Percentiles rank a stretch among this genome's conserved stretches.
These are phyloP conservation scores for Chaetomium tenue DNA, from an alignment of 495 filamentous ascomycete genomes.

Conservation along the genomic window DNA sequence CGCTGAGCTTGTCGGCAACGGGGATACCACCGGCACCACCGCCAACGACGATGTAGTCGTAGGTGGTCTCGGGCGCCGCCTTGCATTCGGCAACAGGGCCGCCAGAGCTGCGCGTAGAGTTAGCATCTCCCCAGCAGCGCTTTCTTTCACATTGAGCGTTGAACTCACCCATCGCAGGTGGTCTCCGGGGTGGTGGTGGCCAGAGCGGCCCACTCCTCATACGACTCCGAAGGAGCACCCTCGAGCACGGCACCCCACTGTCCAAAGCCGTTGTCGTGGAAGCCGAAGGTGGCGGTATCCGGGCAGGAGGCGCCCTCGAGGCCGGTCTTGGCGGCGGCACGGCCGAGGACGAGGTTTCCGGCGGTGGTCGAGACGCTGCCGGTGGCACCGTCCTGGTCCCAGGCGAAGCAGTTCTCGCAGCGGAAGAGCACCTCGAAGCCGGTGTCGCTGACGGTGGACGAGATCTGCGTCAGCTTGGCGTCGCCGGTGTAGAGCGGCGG, in stretches of 20 bases:
- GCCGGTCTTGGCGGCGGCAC: slow-evolving; percentile 30
- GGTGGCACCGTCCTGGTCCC: slow-evolving; percentile 40
- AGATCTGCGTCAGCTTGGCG: slow-evolving; percentile 57
- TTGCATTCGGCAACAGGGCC: slow-evolving; percentile 24
- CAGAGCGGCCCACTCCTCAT: slow-evolving; percentile 50
- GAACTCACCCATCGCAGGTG: slow-evolving; percentile 42
- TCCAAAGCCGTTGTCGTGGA: slow-evolving; percentile 41
- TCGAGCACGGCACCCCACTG: slow-evolving; percentile 46
- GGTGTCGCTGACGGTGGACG: slow-evolving; percentile 52
- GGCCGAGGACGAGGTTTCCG: slow-evolving; percentile 31
- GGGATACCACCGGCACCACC: slow-evolving; percentile 64
- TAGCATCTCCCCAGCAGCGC: not conserved
- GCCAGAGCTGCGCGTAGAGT: slow-evolving; percentile 11
- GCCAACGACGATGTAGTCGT: slow-evolving; percentile 68
- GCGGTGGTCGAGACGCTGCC: slow-evolving; percentile 30
- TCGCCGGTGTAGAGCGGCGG: slow-evolving; percentile 59
- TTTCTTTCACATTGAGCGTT: not conserved
- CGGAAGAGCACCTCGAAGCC: slow-evolving; percentile 60
- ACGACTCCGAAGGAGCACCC: slow-evolving; percentile 45
- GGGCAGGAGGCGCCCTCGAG: slow-evolving; percentile 34
- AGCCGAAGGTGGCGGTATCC: slow-evolving; percentile 36
- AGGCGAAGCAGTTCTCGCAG: slow-evolving; percentile 61
- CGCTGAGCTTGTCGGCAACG: slow-evolving; percentile 60
- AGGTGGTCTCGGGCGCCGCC: slow-evolving; percentile 49
- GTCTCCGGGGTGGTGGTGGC: slow-evolving; percentile 39